Evolutionary conservation across 2,329 filamentous ascomycete genomes (phyloP), one percentile per base, ranked within the genome.

Genomic region (Pseudopithomyces maydicus): DNA sequence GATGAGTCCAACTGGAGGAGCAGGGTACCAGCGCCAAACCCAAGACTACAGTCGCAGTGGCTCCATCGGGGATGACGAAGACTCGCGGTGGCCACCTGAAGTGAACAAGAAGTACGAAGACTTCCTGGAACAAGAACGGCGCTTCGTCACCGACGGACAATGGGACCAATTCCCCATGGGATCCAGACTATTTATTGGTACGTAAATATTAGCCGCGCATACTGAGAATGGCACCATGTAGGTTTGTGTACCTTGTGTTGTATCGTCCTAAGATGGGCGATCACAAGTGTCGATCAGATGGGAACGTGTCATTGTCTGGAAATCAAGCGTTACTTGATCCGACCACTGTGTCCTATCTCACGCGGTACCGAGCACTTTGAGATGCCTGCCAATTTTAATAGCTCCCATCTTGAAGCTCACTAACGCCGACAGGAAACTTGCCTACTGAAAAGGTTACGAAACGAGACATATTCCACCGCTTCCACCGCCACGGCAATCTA

Each of bases 361-460:
- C 41, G 3, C 11, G 2, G 11, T 10, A 17, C 11, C n/a, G 15
- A 32, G 26, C 26, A 8, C 26, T n/a, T 11, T 36, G 35, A 36
- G 6, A 36, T 11, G 11, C 11, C 32, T 33, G 35, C 35, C 15
- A 29, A 29, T 29, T 29, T 8, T 4, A 29, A 29, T 8, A 29
- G 5, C 8, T 29, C 26, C n/a, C 11, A 12, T 1, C 6, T 17
- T 46, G 32, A 20, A 49, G 33, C 11, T 38, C 12, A 49, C 67
- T 67, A 60, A 72, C 55, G 32, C 19, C 2, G 39, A 17, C 71
- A 91, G 92, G 93, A 53, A 99, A 98, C 72, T 83, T 99, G 11
- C 93, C 92, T 1, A 94, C 90, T 52, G 94, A 98, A 74, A 89
- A 93, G 71, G 93, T 97, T 14, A 95, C 91, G 6, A 98, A 98